A percentile compares a stretch with the other conserved stretches of the same genome.
phyloP scores from a whole-genome alignment of 257 asterid genomes.

The Ehretia macrophylla region DNA sequence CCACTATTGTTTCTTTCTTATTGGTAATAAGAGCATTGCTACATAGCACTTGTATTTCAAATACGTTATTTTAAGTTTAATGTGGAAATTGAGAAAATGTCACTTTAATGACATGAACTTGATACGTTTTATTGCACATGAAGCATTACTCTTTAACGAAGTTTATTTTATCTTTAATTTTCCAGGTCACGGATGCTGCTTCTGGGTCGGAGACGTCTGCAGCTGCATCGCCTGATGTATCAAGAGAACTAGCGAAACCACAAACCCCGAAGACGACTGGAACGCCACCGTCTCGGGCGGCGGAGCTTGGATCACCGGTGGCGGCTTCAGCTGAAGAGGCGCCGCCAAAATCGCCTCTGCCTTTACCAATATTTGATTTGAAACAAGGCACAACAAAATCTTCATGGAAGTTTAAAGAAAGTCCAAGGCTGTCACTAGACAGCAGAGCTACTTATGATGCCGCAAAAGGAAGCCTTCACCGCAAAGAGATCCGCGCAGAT shows the following conservation, averaged over 20 bases:
- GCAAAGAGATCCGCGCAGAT: constrained; percentile 58
- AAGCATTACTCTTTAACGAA: too few relatives aligned
- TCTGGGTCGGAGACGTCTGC: constrained; percentile 53
- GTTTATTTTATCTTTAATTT: neutral
- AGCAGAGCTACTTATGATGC: constrained; percentile 92
- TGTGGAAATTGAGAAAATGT: too few relatives aligned
- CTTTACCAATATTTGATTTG: constrained; percentile 41
- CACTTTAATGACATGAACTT: too few relatives aligned
- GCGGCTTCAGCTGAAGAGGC: constrained; percentile 6
- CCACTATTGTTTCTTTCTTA: too few relatives aligned
- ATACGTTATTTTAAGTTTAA: too few relatives aligned
- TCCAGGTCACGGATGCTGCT: constrained; percentile 44
- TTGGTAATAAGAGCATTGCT: too few relatives aligned
- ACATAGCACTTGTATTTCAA: too few relatives aligned
- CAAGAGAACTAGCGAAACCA: constrained; percentile 36
- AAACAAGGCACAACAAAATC: constrained; percentile 53
- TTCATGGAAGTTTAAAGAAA: constrained; percentile 82
- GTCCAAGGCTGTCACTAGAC: constrained; percentile 89
- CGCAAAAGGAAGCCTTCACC: constrained; percentile 71
- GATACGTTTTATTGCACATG: too few relatives aligned
- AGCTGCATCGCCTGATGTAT: constrained; percentile 37
- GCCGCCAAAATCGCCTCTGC: constrained; percentile 57
- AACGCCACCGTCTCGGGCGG: constrained; percentile 20
- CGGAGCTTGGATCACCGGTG: constrained; percentile 25
- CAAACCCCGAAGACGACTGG: constrained; percentile 11